Conservation (phyloP, 1,284 basidiomycete species). For the Ganoderma multipileum region DNA sequence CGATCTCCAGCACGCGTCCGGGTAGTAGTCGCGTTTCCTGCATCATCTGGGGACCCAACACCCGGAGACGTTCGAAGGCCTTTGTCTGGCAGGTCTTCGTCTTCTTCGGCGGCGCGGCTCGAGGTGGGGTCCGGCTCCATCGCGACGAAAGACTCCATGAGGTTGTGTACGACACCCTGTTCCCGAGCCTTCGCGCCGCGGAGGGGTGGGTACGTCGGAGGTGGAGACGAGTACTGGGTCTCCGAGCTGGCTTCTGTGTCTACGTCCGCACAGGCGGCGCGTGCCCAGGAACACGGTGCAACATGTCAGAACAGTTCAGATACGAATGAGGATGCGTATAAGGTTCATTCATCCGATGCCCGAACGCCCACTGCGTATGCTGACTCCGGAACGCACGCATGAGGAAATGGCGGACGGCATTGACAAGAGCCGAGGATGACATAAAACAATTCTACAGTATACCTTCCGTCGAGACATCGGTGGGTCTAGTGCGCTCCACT, state of each 20-base stretch:
- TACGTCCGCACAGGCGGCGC: neutral
- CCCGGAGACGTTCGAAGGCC: constrained; percentile 1
- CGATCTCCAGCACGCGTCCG: constrained; percentile 13
- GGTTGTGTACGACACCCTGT: constrained; percentile 56
- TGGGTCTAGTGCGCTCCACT: too few species aligned
- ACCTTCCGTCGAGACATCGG: too few species aligned
- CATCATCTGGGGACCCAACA: constrained; percentile 7
- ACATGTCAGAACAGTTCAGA: neutral
- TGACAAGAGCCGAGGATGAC: neutral
- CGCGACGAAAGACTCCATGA: constrained; percentile 66
- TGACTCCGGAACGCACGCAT: neutral
- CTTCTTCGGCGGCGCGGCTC: constrained; percentile 10
- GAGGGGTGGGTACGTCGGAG: constrained; percentile 62
- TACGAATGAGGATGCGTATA: neutral
- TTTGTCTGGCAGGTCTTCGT: constrained; percentile 11
- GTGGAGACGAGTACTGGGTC: constrained; percentile 42
- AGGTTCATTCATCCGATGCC: neutral
- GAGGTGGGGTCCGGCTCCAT: constrained; percentile 46
- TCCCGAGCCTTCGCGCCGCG: constrained; percentile 51
- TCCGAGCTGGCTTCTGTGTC: constrained; percentile 5
- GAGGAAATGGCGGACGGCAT: neutral
- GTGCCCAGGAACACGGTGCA: neutral
- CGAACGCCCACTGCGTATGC: neutral
- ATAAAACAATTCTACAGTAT: neutral
- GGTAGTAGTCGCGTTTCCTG: constrained; percentile 11